Evolutionary conservation across 2,329 filamentous ascomycete species (phyloP), one percentile per base, ranked within the genome.

Genomic region (Aspergillus tubingensis): DNA sequence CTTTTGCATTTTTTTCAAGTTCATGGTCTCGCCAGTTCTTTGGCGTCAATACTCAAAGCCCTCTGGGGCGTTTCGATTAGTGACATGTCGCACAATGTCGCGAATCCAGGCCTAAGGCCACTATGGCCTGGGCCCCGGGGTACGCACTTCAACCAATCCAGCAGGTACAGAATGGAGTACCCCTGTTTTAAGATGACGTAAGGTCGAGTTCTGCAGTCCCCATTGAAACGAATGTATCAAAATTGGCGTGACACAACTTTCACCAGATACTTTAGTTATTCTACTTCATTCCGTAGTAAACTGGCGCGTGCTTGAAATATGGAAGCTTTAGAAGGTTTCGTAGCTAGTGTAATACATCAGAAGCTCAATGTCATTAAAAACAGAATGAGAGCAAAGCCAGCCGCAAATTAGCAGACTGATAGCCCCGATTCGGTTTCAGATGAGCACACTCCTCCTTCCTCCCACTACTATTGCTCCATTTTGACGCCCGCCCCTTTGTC

Each of bases 161-260:
- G 39, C 36, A 30, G 27, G 8, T 11, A 41, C 39, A 23, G 32
- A 13, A 23, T 41, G 51, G 13, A 23, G 32, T 54, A 36, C 17
- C 53, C 53, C 53, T 44, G 53, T 55, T 32, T 6, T 17, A 23
- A 32, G 47, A 55, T 55, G 53, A 55, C 53, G 53, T 55, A 55
- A 55, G 53, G 13, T 30, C 39, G 39, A 44, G 39, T 43, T 32
- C 53, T 50, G 47, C 47, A 50, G 25, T 32, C 15, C 27, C n/a
- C 25, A 32, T 17, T 50, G 25, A 50, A 30, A 30, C n/a, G n/a
- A 17, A 32, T 23, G 8, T 49, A 30, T 17, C 21, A 30, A 8
- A 8, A 32, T 5, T 11, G 25, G 15, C 11, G n/a, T 32, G n/a
- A 17, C 27, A 30, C 30, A 7, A 8, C 32, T 5, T 36, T 36